phyloP scores from a whole-genome alignment of 1,139 yeast genomes.

The Blastobotrys persicus region DNA sequence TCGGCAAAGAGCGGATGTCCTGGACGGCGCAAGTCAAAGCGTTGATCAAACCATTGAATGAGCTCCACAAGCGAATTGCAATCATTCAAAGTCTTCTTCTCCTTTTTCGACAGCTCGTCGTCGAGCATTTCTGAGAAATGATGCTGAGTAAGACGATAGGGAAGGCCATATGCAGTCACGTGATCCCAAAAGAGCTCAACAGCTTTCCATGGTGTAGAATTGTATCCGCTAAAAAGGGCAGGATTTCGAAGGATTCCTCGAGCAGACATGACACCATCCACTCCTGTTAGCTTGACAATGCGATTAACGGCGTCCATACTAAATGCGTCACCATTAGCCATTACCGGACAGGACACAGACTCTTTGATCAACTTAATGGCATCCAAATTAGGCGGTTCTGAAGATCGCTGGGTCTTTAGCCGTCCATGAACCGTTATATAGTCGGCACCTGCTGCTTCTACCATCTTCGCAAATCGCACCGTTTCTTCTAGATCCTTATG shows the following conservation, averaged over 20 bases:
- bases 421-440: conserved; percentile 94
- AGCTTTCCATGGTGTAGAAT: conserved; percentile 84
- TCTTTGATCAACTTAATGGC: conserved; percentile 70
- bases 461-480: conserved; percentile 62
- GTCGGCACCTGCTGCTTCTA: conserved; percentile 88
- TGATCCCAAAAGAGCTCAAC: conserved; percentile 80
- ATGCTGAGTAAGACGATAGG: conserved; percentile 79
- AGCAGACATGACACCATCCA: conserved; percentile 95
- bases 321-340: conserved; percentile 95
- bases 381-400: conserved; percentile 76
- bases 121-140: conserved; percentile 83
- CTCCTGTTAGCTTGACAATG: conserved; percentile 66
- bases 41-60: conserved; percentile 76
- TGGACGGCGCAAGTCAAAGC: conserved; percentile 62
- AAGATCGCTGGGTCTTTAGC: conserved; percentile 77
- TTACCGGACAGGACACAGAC: conserved; percentile 63
- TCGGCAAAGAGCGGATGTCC: conserved; percentile 69
- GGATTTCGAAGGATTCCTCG: conserved; percentile 86
- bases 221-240: conserved; percentile 73
- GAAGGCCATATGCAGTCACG: conserved; percentile 76
- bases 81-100: conserved; percentile 64
- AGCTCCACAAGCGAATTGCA: conserved; percentile 57
- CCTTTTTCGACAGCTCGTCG: conserved; percentile 53
- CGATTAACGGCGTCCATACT: conserved; percentile 56
- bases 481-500: conserved; percentile 76